Evolutionary conservation across 306 rosid species (phyloP), one percentile per base, ranked within the genome.

Genomic region (Hippophae tibetana): DNA sequence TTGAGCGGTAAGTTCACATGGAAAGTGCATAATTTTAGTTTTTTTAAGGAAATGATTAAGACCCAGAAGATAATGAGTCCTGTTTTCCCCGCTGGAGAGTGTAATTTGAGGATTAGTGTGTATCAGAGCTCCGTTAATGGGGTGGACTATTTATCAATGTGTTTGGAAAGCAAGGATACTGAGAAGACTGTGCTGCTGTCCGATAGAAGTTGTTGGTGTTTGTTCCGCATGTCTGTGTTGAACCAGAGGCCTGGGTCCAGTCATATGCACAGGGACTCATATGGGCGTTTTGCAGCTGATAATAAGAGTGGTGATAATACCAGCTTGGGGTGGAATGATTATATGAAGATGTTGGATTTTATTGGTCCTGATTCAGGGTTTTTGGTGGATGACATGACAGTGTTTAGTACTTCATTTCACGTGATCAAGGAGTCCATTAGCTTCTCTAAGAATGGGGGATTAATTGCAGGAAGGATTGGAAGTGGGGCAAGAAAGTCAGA

Each of bases 21-120:
- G 99, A 93, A 89, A 72, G 99, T 93, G 64, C 95, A 86, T 52
- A 93, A 93, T 70, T 89, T 89, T 61, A 86, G 95, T 72, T 64
- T 93, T 65, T 93, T 93, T 23, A 93, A 69, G 86, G 99, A 86
- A 25, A 89, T 93, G 99, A 84, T 93, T 12, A 93, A 84, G 76
- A 79, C 94, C 3, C 99, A 93, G 86, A 93, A 93, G 84, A 84
- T 93, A 77, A 93, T 93, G 99, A 93, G 97, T 63, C 97, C 97
- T 0, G 90, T 89, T 66, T 93, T 93, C 55, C 97, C 97, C 0
- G 97, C 99, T 14, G 99, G 99, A 13, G 99, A 89, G 83, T 93
- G 99, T 79, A 93, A 93, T 74, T 79, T 93, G 82, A 89, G 99
- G 85, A 86, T 93, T 72, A 93, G 99, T 61, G 99, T 93, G 49